Evolutionary conservation across 2,329 filamentous ascomycete species (phyloP), one percentile per base, ranked within the genome.

Genomic region (Fusarium sp.): DNA sequence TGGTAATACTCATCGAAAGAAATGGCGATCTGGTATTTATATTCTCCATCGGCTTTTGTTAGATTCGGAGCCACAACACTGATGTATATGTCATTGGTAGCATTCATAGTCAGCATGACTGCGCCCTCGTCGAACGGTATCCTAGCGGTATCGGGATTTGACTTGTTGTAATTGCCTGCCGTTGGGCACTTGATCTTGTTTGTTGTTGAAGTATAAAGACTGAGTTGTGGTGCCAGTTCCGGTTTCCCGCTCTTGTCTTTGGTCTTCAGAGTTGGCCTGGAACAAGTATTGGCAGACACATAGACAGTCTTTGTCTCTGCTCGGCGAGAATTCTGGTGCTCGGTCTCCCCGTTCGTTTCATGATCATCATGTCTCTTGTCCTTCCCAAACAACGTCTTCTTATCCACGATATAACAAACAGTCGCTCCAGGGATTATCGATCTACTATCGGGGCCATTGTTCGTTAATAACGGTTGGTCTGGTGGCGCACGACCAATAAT

Each of bases 241-340:
- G 46, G 45, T 13, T 67, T 62, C 20, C 64, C 54, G 35, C 67
- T 55, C 25, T 69, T 64, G 35, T 70, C 64, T 46, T 71, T 71
- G 13, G 66, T 41, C 44, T 71, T 55, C 8, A 86, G 84, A 25
- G 82, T 79, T 17, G 95, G 96, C 76, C 97, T 94, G 31, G 89
- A 81, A 81, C 96, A 99, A 2, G 93, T 95, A 73, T 94, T 98
- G 46, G 94, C 90, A 4, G 94, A 94, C 59, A 99, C 87, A 80
- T 92, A 98, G 6, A 98, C 84, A 4, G 83, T 88, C 45, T 81
- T 76, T 14, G 65, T 38, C 13, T 73, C 33, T 25, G 85, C 20
- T 81, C 80, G 29, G 81, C 70, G 56, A 77, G 70, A 46, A 10
- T 62, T 62, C n/a, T 73, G 57, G 52, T 64, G 60, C 11, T 50